Base-by-base conservation (phyloP, 768 basidiomycete genomes). In the Collybiopsis confluens region DNA sequence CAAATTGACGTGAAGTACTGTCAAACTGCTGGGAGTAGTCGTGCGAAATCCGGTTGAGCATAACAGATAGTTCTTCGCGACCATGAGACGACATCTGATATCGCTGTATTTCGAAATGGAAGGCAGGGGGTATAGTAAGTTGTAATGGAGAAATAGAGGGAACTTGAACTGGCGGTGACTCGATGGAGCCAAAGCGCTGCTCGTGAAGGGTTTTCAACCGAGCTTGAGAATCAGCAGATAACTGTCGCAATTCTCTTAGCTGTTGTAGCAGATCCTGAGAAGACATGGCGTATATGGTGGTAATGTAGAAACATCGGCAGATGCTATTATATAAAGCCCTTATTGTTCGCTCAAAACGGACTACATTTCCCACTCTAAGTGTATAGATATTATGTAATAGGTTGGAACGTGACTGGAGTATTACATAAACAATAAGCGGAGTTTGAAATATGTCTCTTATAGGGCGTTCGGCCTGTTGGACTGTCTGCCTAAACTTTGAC, bases 391-490 rank as follows among this genome's bases (percentile, higher is more conserved):
- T n/a, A n/a, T n/a, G n/a, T n/a, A n/a, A n/a, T n/a, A n/a, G n/a
- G n/a, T n/a, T n/a, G n/a, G n/a, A n/a, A n/a, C n/a, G n/a, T n/a
- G n/a, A n/a, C n/a, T n/a, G n/a, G n/a, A n/a, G n/a, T 6, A 33
- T 33, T 33, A 5, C 23, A n/a, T 3, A 11, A 13, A 51, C 49
- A 51, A 51, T 51, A 38, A 33, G 46, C 49, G 49, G 49, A 51
- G 49, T 51, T 51, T 37, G 15, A 51, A 51, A 36, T 23, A 11
- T 11, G 1, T 23, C 2, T 47, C 8, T n/a, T n/a, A 33, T n/a
- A 15, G 8, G 21, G 1, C 15, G 1, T 5, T 24, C 10, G 21
- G 21, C 26, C 10, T 24, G 10, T 20, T 44, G 3, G 6, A 15
- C 8, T 30, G 3, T 8, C 45, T 11, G n/a, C n/a, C n/a, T n/a